Base-by-base conservation (phyloP, 371 early-diverging fungal species). In the Dinochytrium kinnereticum region DNA sequence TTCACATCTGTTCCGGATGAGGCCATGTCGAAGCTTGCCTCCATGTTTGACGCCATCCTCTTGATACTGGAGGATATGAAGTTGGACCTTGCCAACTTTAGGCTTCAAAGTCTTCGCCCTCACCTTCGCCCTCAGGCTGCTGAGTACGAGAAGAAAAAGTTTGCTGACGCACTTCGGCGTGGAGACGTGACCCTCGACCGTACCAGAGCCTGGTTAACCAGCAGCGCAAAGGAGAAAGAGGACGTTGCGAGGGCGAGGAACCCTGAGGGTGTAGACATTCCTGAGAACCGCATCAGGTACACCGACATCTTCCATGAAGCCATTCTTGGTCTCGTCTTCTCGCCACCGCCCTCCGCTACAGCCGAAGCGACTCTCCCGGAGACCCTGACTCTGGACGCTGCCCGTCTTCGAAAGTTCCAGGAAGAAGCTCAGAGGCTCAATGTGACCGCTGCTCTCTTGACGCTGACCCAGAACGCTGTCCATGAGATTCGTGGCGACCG, bases 71-170 rank as follows among this genome's bases (percentile, higher is more conserved):
- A 93, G 28, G 76, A 83, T 28, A 93, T 94, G 94, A 85, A 84
- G 39, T 78, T 93, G 2, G 94, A 94, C 71, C 77, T 92, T n/a
- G 83, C 89, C 66, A 93, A 94, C 80, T 91, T 85, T 71, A 80
- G 85, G 1, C 74, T 93, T 17, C 85, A 86, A 40, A 75, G 85
- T 0, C 68, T 93, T n/a, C 87, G 90, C 0, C 92, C 92, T 0
- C 83, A 86, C 65, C 74, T 94, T 13, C 81, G 83, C 67, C 80
- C 78, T 0, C 88, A 90, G 26, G 92, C 91, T 1, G 89, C 90
- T 33, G 88, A 88, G 59, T 93, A 93, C 74, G 94, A 94, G 77
- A 78, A 82, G 24, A 65, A 73, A 13, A 88, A 89, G 68, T 94
- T 94, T 76, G 68, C 70, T n/a, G 55, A 74, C 10, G 85, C 88